These are phyloP conservation scores for Furcasterigmium sp. DNA, from an alignment of 2,329 filamentous ascomycete species.

Conservation along the genomic window DNA sequence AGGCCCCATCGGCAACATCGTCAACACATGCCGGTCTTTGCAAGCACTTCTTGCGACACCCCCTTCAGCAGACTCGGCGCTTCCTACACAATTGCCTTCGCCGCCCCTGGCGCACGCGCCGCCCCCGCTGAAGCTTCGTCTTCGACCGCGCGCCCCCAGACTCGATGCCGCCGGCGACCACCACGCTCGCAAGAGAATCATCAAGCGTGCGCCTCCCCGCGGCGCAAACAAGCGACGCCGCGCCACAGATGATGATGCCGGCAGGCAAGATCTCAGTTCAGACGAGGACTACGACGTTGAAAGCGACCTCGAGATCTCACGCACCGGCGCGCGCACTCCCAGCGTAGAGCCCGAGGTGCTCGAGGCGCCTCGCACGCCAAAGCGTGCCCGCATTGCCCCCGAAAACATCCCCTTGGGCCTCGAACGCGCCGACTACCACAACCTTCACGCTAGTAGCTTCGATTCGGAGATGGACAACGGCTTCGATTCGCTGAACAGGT, in stretches of 20 bases:
- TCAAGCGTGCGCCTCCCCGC: constrained; percentile 43
- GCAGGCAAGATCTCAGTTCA: constrained; percentile 21
- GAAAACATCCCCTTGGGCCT: constrained; percentile 56
- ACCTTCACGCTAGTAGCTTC: constrained; percentile 13
- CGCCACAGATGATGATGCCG: constrained; percentile 38
- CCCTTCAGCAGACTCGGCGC: constrained; percentile 30
- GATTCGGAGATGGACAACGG: background rate
- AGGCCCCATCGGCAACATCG: constrained; percentile 47
- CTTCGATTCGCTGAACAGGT: background rate
- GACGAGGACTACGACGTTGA: constrained; percentile 18
- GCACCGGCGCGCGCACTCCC: constrained; percentile 7
- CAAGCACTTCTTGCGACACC: constrained; percentile 51
- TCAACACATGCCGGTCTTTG: constrained; percentile 55
- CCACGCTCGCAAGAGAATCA: constrained; percentile 39
- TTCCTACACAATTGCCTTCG: constrained; percentile 41
- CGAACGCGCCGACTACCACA: constrained; percentile 53
- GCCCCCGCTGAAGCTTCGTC: constrained; percentile 47
- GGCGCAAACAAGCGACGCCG: constrained; percentile 51
- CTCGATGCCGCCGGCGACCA: constrained; percentile 19
- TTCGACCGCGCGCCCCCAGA: constrained; percentile 39
- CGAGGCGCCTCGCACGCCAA: constrained; percentile 46
- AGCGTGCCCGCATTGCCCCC: constrained; percentile 55
- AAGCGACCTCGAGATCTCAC: constrained; percentile 30
- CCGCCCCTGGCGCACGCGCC: constrained; percentile 49
- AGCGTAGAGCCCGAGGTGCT: constrained; percentile 12